Evolutionary conservation across 2,329 filamentous ascomycete species (phyloP).

Genomic region (Fusarium udum): DNA sequence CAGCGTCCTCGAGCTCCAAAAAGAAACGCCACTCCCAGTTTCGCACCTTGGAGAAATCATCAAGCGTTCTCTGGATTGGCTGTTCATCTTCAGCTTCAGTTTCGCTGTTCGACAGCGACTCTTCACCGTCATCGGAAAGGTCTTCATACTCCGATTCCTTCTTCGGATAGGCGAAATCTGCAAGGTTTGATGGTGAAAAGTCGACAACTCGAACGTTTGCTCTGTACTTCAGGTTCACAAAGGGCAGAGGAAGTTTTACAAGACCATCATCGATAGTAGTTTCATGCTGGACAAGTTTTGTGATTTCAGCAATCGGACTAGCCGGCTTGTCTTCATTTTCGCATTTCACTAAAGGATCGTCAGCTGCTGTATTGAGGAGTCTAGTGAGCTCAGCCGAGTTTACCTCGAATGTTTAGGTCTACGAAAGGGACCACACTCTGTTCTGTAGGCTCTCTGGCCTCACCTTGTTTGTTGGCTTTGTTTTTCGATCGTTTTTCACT

Average conservation of each 20-base stretch:
- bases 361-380: neutral
- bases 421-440: conserved; percentile 41
- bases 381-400: neutral
- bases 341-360: conserved; percentile 54
- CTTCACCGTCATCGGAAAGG: conserved; percentile 55
- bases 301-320: conserved; percentile 52
- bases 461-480: conserved; percentile 8
- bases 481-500: conserved; percentile 26
- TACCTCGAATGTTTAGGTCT: conserved; percentile 48
- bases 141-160: conserved; percentile 56
- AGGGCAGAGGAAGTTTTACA: conserved; percentile 66
- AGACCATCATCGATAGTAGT: conserved; percentile 54
- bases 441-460: conserved; percentile 13
- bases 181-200: conserved; percentile 75
- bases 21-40: conserved; percentile 87
- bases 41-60: conserved; percentile 37
- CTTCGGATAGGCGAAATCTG: conserved; percentile 72
- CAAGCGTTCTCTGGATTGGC: conserved; percentile 32
- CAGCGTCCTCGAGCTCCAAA: conserved; percentile 78
- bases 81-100: conserved; percentile 20
- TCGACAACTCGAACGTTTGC: conserved; percentile 81
- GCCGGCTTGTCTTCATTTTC: conserved; percentile 53
- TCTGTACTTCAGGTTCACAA: conserved; percentile 77
- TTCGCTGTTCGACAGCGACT: conserved; percentile 17
- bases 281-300: conserved; percentile 52